These are phyloP conservation scores for Teratosphaeria nubilosa DNA, from an alignment of 2,329 filamentous ascomycete genomes.

Conservation along the genomic window DNA sequence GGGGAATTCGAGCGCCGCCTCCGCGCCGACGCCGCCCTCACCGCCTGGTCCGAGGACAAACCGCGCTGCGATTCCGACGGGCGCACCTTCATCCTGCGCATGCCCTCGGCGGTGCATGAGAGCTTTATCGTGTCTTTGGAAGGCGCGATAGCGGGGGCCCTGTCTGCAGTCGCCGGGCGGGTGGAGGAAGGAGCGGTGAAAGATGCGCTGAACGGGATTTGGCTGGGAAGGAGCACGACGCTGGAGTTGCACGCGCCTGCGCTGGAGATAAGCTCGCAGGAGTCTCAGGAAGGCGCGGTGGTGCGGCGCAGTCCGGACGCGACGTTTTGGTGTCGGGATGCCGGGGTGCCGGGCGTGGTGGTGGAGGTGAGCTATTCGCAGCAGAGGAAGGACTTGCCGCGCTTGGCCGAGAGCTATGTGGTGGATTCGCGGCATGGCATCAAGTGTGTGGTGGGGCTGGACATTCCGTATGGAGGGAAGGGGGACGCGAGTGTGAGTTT, in stretches of 20 bases:
- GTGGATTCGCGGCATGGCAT: slow-evolving; percentile 20
- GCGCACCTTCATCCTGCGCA: slow-evolving; percentile 8
- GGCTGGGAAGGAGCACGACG: slow-evolving; percentile 5
- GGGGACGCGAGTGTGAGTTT: slow-evolving; percentile 20
- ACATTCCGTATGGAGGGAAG: slow-evolving; percentile 21
- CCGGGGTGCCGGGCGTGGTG: slow-evolving; percentile 8
- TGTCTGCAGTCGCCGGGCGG: background rate
- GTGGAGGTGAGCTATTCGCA: slow-evolving; percentile 26
- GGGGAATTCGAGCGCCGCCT: background rate
- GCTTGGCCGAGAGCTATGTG: slow-evolving; percentile 26
- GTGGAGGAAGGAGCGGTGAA: background rate
- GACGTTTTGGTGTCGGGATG: slow-evolving; percentile 1
- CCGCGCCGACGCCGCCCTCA: background rate
- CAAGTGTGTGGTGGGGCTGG: slow-evolving; percentile 24
- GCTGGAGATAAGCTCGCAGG: slow-evolving; percentile 6
- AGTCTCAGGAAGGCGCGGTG: background rate
- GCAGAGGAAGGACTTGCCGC: slow-evolving; percentile 18
- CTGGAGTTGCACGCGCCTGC: slow-evolving; percentile 2
- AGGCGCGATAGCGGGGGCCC: background rate
- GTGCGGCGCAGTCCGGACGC: slow-evolving; percentile 6
- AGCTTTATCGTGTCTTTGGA: slow-evolving; percentile 3
- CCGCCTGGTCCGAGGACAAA: background rate
- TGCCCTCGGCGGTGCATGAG: slow-evolving; percentile 10
- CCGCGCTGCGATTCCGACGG: background rate
- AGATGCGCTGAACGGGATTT: slow-evolving; percentile 3